phyloP scores from a whole-genome alignment of 805 yeast genomes.

The Ogataea nakhonphanomensis region DNA sequence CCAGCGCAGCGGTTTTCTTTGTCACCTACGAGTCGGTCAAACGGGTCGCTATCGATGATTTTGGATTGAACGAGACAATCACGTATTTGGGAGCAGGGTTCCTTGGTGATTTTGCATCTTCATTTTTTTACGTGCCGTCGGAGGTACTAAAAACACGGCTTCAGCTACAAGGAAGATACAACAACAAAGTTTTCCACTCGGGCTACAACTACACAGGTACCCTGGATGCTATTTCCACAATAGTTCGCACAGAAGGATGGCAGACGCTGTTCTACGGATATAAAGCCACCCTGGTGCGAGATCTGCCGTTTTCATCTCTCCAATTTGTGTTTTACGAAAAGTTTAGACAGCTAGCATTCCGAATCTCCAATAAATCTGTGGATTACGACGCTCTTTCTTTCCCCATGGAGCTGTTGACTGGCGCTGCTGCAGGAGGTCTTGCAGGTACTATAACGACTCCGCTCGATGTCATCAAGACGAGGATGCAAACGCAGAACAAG shows the following conservation, averaged over 20 bases:
- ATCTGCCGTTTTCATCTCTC: conserved; percentile 91
- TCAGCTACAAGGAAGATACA: conserved; percentile 86
- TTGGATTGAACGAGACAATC: conserved; percentile 68
- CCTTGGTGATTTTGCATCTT: conserved; percentile 88
- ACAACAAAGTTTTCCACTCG: conserved; percentile 71
- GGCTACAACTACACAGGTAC: conserved; percentile 87
- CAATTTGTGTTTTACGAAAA: conserved; percentile 95
- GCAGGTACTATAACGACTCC: conserved; percentile 92
- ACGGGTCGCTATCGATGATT: conserved; percentile 60
- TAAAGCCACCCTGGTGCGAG: conserved; percentile 89
- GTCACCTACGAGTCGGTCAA: conserved; percentile 85
- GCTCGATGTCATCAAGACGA: conserved; percentile 84
- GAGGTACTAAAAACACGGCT: conserved; percentile 92
- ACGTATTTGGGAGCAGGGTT: conserved; percentile 84
- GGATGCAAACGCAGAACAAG: conserved; percentile 79
- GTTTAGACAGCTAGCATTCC: conserved; percentile 60
- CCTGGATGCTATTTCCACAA: conserved; percentile 63
- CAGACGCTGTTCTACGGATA: conserved; percentile 83
- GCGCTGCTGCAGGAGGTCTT: conserved; percentile 93
- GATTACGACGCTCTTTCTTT: conserved; percentile 41
- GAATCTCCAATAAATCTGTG: conserved; percentile 28
- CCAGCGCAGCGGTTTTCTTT: conserved; percentile 92
- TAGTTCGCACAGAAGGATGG: conserved; percentile 67
- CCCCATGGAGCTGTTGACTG: conserved; percentile 69
- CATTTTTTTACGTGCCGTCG: conserved; percentile 88